A percentile compares a stretch with the other conserved stretches of the same genome.
phyloP scores from a whole-genome alignment of 768 basidiomycete genomes.

The Strobilomyces dryophilus region DNA sequence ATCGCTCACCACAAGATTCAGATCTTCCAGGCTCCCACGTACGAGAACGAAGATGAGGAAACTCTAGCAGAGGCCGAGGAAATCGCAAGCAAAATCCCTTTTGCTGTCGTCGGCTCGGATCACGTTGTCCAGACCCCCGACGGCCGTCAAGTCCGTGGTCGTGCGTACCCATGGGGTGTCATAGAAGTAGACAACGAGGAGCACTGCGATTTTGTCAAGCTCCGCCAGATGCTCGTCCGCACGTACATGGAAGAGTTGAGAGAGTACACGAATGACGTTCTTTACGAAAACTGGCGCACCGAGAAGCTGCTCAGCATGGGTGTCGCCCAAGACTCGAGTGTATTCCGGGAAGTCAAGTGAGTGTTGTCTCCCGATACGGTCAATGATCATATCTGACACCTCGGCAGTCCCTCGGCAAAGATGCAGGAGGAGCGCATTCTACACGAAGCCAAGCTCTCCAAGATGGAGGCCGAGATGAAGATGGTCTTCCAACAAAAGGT shows the following conservation, averaged over 20 bases:
- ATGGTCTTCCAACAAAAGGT: slow-evolving; percentile 99
- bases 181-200: slow-evolving; percentile 99
- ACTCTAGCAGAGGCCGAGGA: slow-evolving; percentile 96
- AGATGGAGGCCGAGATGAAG: slow-evolving; percentile 99
- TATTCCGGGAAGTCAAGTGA: slow-evolving; percentile 99
- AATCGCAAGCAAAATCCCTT: slow-evolving; percentile 97
- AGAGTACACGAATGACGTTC: slow-evolving; percentile 92
- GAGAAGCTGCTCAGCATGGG: slow-evolving; percentile 97
- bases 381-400: slow-evolving; percentile 11
- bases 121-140: slow-evolving; percentile 75
- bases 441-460: slow-evolving; percentile 95
- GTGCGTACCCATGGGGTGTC: slow-evolving; percentile 97
- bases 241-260: slow-evolving; percentile 99
- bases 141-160: slow-evolving; percentile 90
- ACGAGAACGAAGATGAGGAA: slow-evolving; percentile 99
- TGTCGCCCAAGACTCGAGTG: slow-evolving; percentile 93
- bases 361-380: slow-evolving; percentile 27
- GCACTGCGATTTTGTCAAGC: slow-evolving; percentile 99
- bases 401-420: slow-evolving; percentile 83
- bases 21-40: slow-evolving; percentile 96
- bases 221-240: slow-evolving; percentile 97
- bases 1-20: slow-evolving; percentile 94
- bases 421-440: slow-evolving; percentile 93
- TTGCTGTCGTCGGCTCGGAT: slow-evolving; percentile 96
- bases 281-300: slow-evolving; percentile 98